Conservation (phyloP, 2,329 filamentous ascomycete genomes). For the Trematosphaeria pertusa region DNA sequence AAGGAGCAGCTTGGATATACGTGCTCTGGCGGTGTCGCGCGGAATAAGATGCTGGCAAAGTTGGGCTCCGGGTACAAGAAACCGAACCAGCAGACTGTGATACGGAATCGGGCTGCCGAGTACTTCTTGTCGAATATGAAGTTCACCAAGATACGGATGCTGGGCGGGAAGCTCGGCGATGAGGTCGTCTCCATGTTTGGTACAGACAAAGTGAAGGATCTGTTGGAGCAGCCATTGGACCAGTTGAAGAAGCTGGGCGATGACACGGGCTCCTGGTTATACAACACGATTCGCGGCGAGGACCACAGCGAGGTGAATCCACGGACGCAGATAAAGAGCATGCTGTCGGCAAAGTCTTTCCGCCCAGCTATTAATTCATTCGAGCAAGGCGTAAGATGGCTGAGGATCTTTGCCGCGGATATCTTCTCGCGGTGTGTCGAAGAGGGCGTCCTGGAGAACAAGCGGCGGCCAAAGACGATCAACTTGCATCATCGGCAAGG, state of each 20-base stretch:
- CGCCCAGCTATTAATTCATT: slow-evolving; percentile 78
- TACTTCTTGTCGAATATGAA: slow-evolving; percentile 85
- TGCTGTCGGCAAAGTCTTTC: slow-evolving; percentile 97
- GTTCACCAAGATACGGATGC: slow-evolving; percentile 90
- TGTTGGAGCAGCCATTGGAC: slow-evolving; percentile 75
- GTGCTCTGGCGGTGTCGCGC: slow-evolving; percentile 86
- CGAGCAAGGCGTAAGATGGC: slow-evolving; percentile 83
- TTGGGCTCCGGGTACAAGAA: slow-evolving; percentile 91
- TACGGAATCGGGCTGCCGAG: slow-evolving; percentile 81
- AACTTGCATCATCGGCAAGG: slow-evolving; percentile 82
- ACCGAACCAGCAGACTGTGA: slow-evolving; percentile 92
- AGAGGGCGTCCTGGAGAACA: slow-evolving; percentile 88
- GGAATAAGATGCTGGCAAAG: slow-evolving; percentile 96
- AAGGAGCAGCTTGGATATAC: slow-evolving; percentile 80
- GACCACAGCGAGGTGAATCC: slow-evolving; percentile 89
- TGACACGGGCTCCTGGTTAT: slow-evolving; percentile 85
- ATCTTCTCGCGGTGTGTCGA: slow-evolving; percentile 90
- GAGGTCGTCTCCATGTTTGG: slow-evolving; percentile 81
- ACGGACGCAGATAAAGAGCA: slow-evolving; percentile 92
- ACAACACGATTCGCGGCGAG: slow-evolving; percentile 82
- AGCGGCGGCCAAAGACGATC: slow-evolving; percentile 82
- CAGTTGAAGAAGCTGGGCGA: slow-evolving; percentile 81
- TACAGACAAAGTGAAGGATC: slow-evolving; percentile 78
- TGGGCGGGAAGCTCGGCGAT: slow-evolving; percentile 95
- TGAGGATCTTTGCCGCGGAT: slow-evolving; percentile 89